Percentiles rank a stretch among this genome's conserved stretches.
These are phyloP conservation scores for Penicillium sp. DNA, from an alignment of 2,329 filamentous ascomycete species.

Conservation along the genomic window DNA sequence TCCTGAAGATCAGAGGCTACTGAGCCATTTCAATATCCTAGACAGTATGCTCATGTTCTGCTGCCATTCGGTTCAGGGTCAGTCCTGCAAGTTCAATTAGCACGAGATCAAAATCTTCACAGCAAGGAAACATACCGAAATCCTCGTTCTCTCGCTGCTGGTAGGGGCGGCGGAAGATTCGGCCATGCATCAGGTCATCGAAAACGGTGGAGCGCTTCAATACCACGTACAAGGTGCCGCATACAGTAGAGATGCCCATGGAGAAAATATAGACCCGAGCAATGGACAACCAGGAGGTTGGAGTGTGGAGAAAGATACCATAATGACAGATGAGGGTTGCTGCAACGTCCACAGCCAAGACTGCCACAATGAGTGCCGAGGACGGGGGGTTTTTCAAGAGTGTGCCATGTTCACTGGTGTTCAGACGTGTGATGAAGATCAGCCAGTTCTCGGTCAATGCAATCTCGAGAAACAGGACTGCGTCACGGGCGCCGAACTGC, in stretches of 20 bases:
- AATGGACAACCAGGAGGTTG: conserved; percentile 75
- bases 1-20: background rate
- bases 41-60: background rate
- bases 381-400: background rate
- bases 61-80: background rate
- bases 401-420: conserved; percentile 53
- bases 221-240: conserved; percentile 80
- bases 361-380: conserved; percentile 73
- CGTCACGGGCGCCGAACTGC: conserved; percentile 80
- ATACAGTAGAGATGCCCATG: conserved; percentile 72
- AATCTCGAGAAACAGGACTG: conserved; percentile 85
- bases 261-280: conserved; percentile 91
- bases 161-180: conserved; percentile 75
- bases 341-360: conserved; percentile 77
- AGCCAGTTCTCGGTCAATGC: conserved; percentile 93
- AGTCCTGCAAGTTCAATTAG: background rate
- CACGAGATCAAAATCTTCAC: background rate
- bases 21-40: background rate
- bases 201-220: conserved; percentile 79
- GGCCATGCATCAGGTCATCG: conserved; percentile 91
- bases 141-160: conserved; percentile 83
- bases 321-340: conserved; percentile 85
- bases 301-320: conserved; percentile 72
- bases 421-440: conserved; percentile 92
- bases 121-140: conserved; percentile 66